phyloP scores from a whole-genome alignment of 1,139 yeast genomes.

The Nakaseomyces kungkrabaensis region DNA sequence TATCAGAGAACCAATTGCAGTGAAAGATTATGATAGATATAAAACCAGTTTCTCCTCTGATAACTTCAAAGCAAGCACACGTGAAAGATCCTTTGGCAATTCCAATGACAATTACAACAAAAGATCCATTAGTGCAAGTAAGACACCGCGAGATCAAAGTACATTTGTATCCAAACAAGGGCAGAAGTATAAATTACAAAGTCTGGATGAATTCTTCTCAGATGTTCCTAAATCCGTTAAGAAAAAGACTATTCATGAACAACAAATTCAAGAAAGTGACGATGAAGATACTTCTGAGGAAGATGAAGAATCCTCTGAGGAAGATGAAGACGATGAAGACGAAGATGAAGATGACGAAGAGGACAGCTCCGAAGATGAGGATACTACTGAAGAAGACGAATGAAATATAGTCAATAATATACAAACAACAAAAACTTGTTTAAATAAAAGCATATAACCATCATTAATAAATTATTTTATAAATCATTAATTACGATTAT shows the following conservation, averaged over 20 bases:
- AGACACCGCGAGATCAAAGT: not conserved
- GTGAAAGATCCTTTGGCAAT: not conserved
- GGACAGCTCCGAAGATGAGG: slow-evolving; percentile 1
- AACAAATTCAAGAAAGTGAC: slow-evolving; percentile 6
- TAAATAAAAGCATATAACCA: too few relatives aligned
- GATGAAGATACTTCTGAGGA: slow-evolving; percentile 7
- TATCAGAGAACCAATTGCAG: slow-evolving; percentile 18
- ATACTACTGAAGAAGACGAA: slow-evolving; percentile 17
- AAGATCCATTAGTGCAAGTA: not conserved
- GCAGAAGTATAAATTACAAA: slow-evolving; percentile 51
- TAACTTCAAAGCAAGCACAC: slow-evolving; percentile 9
- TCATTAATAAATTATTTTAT: too few relatives aligned
- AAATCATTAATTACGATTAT: too few relatives aligned
- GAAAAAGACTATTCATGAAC: slow-evolving; percentile 1
- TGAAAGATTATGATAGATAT: slow-evolving; percentile 24
- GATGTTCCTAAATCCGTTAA: slow-evolving; percentile 35
- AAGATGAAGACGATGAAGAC: slow-evolving; percentile 1
- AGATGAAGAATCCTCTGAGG: not conserved
- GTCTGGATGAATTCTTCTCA: slow-evolving; percentile 78
- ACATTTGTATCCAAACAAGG: slow-evolving; percentile 8
- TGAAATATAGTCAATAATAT: too few relatives aligned
- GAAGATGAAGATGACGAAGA: not conserved
- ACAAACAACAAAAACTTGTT: too few relatives aligned
- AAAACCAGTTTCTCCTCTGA: slow-evolving; percentile 27
- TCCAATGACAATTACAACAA: not conserved